phyloP scores from a whole-genome alignment of 345 rosid genomes.

The Nasturtium officinale region DNA sequence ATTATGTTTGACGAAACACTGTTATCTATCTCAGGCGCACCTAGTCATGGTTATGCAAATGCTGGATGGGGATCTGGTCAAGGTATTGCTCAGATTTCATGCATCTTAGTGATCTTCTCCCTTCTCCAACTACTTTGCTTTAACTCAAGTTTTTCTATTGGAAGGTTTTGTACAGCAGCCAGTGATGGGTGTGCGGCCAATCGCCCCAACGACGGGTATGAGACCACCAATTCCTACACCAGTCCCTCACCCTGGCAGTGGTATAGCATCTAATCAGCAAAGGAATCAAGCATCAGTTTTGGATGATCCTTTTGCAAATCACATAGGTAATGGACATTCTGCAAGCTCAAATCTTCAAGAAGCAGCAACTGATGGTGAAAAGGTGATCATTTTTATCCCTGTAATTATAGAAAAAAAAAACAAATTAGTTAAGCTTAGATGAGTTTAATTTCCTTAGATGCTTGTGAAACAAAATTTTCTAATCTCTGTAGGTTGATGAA shows the following conservation, averaged over 20 bases:
- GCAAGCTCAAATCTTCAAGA: conserved; percentile 51
- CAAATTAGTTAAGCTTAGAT: neutral
- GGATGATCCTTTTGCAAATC: conserved; percentile 66
- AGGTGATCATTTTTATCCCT: conserved; percentile 48
- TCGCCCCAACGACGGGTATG: conserved; percentile 57
- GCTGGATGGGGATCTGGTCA: conserved; percentile 75
- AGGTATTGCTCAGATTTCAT: conserved; percentile 53
- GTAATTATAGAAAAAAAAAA: neutral
- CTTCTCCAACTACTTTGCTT: conserved; percentile 30
- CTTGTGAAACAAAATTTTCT: conserved; percentile 24
- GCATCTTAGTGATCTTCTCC: conserved; percentile 24
- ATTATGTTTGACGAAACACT: conserved; percentile 84
- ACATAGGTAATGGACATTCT: conserved; percentile 49
- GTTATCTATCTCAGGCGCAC: conserved; percentile 81
- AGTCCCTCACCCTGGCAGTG: conserved; percentile 51
- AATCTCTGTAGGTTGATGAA: conserved; percentile 56
- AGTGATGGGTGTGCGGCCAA: conserved; percentile 56
- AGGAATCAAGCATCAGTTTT: conserved; percentile 50
- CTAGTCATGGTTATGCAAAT: conserved; percentile 64
- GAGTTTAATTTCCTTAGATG: conserved; percentile 22
- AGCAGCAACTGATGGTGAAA: conserved; percentile 54
- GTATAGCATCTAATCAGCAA: conserved; percentile 53
- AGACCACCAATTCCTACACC: conserved; percentile 69
- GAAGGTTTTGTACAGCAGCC: conserved; percentile 77
- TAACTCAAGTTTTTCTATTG: conserved; percentile 15